phyloP scores from a whole-genome alignment of 1,139 yeast genomes.

The Lodderomyces parapsilosis region DNA sequence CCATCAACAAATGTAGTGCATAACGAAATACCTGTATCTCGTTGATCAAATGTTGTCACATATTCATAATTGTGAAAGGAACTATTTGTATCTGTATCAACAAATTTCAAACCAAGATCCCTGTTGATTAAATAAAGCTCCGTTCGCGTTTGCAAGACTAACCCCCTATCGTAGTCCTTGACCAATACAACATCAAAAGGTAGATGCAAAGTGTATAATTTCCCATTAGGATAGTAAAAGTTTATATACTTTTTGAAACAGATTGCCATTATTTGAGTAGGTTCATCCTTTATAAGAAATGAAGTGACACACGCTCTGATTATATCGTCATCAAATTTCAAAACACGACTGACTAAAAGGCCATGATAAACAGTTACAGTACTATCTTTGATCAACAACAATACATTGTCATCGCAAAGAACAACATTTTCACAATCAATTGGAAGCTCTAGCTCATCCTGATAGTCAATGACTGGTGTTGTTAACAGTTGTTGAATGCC shows the following conservation, averaged over 20 bases:
- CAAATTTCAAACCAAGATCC: slow-evolving; percentile 4
- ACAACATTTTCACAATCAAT: slow-evolving; percentile 15
- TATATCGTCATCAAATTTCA: slow-evolving; percentile 49
- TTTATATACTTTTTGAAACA: slow-evolving; percentile 52
- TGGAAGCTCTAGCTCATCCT: slow-evolving; percentile 18
- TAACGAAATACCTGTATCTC: slow-evolving; percentile 25
- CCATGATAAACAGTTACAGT: slow-evolving; percentile 20
- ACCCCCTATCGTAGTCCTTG: slow-evolving; percentile 60
- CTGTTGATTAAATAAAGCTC: slow-evolving; percentile 12
- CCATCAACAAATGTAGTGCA: slow-evolving; percentile 56
- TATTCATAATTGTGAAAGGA: slow-evolving; percentile 3
- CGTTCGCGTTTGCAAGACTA: slow-evolving; percentile 53
- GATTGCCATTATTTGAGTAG: slow-evolving; percentile 35
- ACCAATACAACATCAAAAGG: slow-evolving; percentile 62
- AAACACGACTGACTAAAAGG: slow-evolving; percentile 31
- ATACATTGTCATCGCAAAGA: slow-evolving; percentile 31
- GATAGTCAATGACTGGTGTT: slow-evolving; percentile 10
- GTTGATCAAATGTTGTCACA: slow-evolving; percentile 3
- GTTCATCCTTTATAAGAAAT: slow-evolving; percentile 21
- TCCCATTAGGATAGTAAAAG: slow-evolving; percentile 59
- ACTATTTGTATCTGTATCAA: slow-evolving; percentile 7
- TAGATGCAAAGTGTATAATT: slow-evolving; percentile 55
- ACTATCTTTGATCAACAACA: slow-evolving; percentile 23
- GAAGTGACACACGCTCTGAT: slow-evolving; percentile 50
- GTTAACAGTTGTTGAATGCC: slow-evolving; percentile 2